Base-by-base conservation (phyloP, 2,329 filamentous ascomycete species). In the Neurospora sp. region DNA sequence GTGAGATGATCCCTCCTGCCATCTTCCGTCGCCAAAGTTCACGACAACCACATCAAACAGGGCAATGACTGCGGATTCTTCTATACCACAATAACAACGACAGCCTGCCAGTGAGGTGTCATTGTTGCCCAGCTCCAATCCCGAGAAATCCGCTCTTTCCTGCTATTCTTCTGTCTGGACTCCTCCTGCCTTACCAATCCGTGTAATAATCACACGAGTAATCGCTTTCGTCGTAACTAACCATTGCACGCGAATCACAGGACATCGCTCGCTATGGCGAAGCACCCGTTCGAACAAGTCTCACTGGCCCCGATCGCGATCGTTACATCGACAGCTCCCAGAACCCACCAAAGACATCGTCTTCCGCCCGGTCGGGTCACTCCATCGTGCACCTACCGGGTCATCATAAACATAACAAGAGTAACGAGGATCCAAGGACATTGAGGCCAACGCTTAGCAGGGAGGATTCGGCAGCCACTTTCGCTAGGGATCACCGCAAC, bases 251-350 rank as follows among this genome's bases (percentile, higher is more conserved):
- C 28, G 8, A 33, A 33, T n/a, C 52, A n/a, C 76, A 91, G 88
- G 91, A 94, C 77, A 92, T 93, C 76, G 88, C 87, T 66, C 87
- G 89, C 73, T 92, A 90, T 81, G 92, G 91, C 71, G 91, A 93
- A 80, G 91, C 91, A 65, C 92, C 91, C 38, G 89, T 94, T 68
- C 87, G 90, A 77, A 86, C 89, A 74, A 88, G 87, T 71, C 87
- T 92, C 72, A 88, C 87, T 52, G 89, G 89, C 11, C 87, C 88
- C 65, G 91, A 93, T 79, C 88, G 87, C 77, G 87, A 91, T 71
- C 89, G 91, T 73, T 91, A 88, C 78, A 83, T 83, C 67, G 86
- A 88, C 70, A 80, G 76, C 73, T 78, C 76, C 69, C 83, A 81
- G 73, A 84, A 80, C 77, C 82, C 81, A 72, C 88, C 83, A 67